phyloP scores from a whole-genome alignment of 208 protist species.

The Crithidia thermophila region DNA sequence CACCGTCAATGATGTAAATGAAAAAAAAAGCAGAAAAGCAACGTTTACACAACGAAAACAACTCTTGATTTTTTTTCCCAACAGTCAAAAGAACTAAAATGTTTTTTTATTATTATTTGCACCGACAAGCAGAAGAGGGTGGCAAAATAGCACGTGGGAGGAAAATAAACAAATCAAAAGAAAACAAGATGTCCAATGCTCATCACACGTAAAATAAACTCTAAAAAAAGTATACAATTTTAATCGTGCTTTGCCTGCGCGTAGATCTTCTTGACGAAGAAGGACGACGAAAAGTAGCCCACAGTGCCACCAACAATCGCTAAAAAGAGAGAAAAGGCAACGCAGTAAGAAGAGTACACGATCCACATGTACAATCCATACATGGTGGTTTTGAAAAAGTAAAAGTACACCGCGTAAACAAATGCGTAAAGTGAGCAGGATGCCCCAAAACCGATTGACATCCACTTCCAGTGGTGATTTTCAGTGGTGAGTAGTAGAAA shows the following conservation, averaged over 20 bases:
- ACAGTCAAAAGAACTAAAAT: neutral
- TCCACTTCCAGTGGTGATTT: slow-evolving; percentile 95
- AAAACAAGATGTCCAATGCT: no score
- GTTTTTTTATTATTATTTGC: no score
- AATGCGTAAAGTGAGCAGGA: slow-evolving; percentile 88
- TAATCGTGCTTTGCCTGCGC: slow-evolving; percentile 52
- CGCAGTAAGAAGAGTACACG: slow-evolving; percentile 26
- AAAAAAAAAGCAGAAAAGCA: slow-evolving; percentile 1
- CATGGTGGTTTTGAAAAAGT: slow-evolving; percentile 17
- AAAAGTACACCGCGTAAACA: slow-evolving; percentile 73
- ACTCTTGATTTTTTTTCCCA: slow-evolving; percentile 5
- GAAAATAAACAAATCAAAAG: no score
- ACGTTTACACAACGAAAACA: neutral
- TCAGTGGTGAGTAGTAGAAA: slow-evolving; percentile 96
- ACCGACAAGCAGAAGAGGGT: no score
- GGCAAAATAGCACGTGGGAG: no score
- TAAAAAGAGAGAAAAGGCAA: slow-evolving; percentile 25
- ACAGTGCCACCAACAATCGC: slow-evolving; percentile 45
- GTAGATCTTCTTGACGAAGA: slow-evolving; percentile 63
- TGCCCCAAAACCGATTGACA: slow-evolving; percentile 82
- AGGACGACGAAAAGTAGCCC: slow-evolving; percentile 39
- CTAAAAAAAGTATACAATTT: no score
- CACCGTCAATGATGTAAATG: neutral
- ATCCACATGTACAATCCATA: slow-evolving; percentile 23
- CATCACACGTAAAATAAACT: no score